Base-by-base conservation (phyloP, 2,329 filamentous ascomycete genomes). In the Talaromyces islandicus region DNA sequence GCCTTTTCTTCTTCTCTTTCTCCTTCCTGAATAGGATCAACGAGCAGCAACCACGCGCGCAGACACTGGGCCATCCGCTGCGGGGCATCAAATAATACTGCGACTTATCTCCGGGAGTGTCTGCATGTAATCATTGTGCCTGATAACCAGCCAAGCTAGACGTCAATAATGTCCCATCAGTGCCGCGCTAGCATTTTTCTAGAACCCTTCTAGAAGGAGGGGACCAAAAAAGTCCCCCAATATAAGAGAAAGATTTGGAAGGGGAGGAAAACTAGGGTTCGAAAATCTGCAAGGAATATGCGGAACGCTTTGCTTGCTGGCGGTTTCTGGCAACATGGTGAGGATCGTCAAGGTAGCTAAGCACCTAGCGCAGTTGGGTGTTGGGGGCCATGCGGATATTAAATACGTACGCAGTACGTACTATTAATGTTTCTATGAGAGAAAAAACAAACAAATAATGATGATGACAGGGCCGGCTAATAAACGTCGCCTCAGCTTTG, bases 191-290 rank as follows among this genome's bases (percentile, higher is more conserved):
- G 56, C 25, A 54, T 38, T 59, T n/a, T 59, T 59, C 57, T 59
- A 55, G 57, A 59, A 41, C 29, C 19, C 19, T 59, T 59, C 57
- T 59, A 59, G 52, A 59, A 56, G 29, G 43, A 46, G 19, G 17
- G 19, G 43, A 11, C 2, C 1, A 21, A 24, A 46, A 46, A 46
- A 46, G 48, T 52, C 48, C 48, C 48, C 48, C 24, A 52, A n/a
- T 17, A 24, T n/a, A 29, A 11, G 24, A 9, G 14, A 52, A 19
- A 9, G 43, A 19, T 17, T 27, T 52, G 24, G 25, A 29, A 52
- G 24, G 48, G 6, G 21, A 7, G 25, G 9, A 52, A 17, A 50
- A 38, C 35, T n/a, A 38, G 35, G 24, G 48, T 19, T 29, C 27
- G 12, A 52, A 27, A 27, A 30, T 52, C 24, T 52, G 48, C 48